Conservation (phyloP, 2,329 filamentous ascomycete species). For the Pestalotiopsis sp. region DNA sequence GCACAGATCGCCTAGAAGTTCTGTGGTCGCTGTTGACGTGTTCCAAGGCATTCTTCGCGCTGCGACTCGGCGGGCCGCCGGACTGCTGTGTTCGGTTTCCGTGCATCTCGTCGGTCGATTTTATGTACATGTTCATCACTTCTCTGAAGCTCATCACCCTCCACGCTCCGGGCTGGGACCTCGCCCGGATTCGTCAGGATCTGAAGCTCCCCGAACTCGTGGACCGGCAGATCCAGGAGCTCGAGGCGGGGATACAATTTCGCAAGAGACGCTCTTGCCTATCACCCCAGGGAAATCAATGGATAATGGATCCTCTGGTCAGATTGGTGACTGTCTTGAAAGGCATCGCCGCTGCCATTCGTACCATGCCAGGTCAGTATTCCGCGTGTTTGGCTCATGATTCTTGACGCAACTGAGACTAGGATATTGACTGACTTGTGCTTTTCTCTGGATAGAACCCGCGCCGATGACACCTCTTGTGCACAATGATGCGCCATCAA, state of each 20-base stretch:
- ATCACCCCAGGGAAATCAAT: no score
- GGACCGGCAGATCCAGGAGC: neutral
- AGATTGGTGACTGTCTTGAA: neutral
- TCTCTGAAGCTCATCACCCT: constrained; percentile 50
- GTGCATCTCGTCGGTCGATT: constrained; percentile 48
- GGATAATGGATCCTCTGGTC: neutral
- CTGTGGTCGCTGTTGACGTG: constrained; percentile 48
- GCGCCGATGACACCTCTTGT: neutral
- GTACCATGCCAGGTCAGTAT: neutral
- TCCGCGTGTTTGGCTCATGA: neutral
- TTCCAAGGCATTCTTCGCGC: constrained; percentile 42
- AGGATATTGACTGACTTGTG: neutral
- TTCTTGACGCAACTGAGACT: neutral
- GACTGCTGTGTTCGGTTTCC: constrained; percentile 41
- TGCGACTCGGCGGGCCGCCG: constrained; percentile 23
- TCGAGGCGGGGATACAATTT: neutral
- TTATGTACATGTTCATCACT: constrained; percentile 48
- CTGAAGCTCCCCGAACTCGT: constrained; percentile 23
- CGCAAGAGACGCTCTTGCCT: neutral
- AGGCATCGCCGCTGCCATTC: neutral
- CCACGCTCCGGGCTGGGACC: constrained; percentile 49
- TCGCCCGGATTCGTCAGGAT: constrained; percentile 36
- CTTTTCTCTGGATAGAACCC: neutral
- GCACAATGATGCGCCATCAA: neutral
- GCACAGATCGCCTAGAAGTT: constrained; percentile 44